A percentile compares a stretch with the other conserved stretches of the same genome.
Evolutionary conservation across 1,284 basidiomycete genomes (phyloP).

Genomic region (Microbotryum violaceum): DNA sequence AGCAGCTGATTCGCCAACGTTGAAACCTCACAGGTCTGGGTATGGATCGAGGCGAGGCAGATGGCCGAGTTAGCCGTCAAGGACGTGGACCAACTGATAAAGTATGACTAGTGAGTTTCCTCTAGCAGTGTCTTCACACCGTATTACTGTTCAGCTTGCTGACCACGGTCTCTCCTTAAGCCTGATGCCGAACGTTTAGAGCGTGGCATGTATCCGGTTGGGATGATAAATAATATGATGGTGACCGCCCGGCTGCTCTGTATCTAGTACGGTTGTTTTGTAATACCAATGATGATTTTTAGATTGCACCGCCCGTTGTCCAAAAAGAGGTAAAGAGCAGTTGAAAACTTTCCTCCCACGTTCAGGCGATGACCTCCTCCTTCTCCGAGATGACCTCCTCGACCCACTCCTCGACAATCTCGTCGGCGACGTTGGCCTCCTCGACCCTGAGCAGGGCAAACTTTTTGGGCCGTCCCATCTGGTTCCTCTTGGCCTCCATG

Average conservation of each 20-base stretch:
- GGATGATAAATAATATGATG: too few species aligned
- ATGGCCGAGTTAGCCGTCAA: slow-evolving; percentile 68
- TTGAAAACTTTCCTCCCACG: too few species aligned
- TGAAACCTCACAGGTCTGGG: slow-evolving; percentile 58
- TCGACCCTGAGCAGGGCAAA: slow-evolving; percentile 58
- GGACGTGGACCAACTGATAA: slow-evolving; percentile 58
- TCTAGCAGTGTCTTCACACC: background rate
- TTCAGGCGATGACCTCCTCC: slow-evolving; percentile 20
- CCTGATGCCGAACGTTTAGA: slow-evolving; percentile 4
- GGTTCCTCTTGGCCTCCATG: slow-evolving; percentile 55
- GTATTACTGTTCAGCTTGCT: background rate
- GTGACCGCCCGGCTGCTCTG: too few species aligned
- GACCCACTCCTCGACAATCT: slow-evolving; percentile 71
- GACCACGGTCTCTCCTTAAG: background rate
- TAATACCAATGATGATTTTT: too few species aligned
- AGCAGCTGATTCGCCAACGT: slow-evolving; percentile 2
- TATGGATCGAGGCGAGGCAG: slow-evolving; percentile 80
- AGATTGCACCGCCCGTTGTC: too few species aligned
- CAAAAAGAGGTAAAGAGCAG: too few species aligned
- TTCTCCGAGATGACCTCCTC: slow-evolving; percentile 59
- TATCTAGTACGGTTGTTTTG: too few species aligned
- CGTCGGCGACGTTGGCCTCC: slow-evolving; percentile 87
- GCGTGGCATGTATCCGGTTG: too few species aligned
- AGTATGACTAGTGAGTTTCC: slow-evolving; percentile 24
- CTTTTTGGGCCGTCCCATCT: slow-evolving; percentile 47